Percentiles rank a stretch among this genome's conserved stretches.
These are phyloP conservation scores for Amanita rubescens DNA, from an alignment of 768 basidiomycete species.

Conservation along the genomic window DNA sequence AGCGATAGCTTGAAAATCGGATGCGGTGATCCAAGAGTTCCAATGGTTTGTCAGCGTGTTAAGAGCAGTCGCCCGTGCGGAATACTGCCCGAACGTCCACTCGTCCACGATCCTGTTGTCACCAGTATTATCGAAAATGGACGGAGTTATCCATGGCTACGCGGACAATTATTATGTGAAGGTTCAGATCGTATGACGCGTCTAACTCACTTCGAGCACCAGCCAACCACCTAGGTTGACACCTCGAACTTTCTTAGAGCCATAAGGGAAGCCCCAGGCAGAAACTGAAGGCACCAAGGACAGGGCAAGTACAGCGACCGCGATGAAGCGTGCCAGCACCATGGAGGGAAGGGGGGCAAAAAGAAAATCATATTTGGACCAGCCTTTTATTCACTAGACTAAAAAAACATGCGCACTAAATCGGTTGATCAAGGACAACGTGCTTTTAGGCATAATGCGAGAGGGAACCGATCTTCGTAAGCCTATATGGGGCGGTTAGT, in stretches of 20 bases:
- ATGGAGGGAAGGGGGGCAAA: not conserved
- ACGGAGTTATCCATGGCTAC: conserved; percentile 76
- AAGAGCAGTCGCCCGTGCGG: conserved; percentile 40
- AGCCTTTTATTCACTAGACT: not conserved
- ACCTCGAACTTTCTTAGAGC: conserved; percentile 66
- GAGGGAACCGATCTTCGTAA: not conserved
- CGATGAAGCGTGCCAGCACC: conserved; percentile 11
- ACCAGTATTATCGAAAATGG: conserved; percentile 63
- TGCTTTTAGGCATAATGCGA: conserved; percentile 7
- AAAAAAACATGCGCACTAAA: not conserved
- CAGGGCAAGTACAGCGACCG: conserved; percentile 9
- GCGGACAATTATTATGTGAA: conserved; percentile 8
- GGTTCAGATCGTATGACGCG: conserved; percentile 1
- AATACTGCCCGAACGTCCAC: conserved; percentile 68
- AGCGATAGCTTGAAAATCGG: conserved; percentile 69
- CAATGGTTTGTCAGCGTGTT: conserved; percentile 58
- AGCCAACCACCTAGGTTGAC: conserved; percentile 72
- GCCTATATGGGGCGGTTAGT: not conserved
- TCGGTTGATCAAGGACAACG: not conserved
- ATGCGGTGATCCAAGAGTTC: conserved; percentile 79
- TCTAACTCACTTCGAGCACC: conserved; percentile 32
- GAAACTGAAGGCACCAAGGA: conserved; percentile 17
- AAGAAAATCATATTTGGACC: not conserved
- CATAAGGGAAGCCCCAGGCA: conserved; percentile 60
- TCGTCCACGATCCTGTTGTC: conserved; percentile 59